Evolutionary conservation across 169 alveolate genomes (phyloP).

Genomic region (Cryptosporidium viatorum): DNA sequence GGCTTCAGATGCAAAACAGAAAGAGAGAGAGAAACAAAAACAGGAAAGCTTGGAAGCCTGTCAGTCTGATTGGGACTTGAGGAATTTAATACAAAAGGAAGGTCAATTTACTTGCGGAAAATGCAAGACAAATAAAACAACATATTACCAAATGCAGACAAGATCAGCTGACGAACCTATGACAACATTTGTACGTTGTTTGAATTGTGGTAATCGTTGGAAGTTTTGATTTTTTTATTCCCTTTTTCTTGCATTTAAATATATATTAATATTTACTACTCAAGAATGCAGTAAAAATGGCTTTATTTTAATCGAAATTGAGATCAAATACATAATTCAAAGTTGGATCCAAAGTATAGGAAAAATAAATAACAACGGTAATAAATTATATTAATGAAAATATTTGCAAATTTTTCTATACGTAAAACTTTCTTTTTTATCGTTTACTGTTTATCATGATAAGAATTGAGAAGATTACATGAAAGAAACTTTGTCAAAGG

Average conservation of each 20-base stretch:
- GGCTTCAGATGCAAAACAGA: conserved; percentile 92
- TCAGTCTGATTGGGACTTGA: conserved; percentile 95
- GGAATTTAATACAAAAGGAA: conserved; percentile 81
- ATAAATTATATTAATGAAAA: neutral
- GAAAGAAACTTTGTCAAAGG: conserved; percentile 44
- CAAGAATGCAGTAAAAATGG: neutral
- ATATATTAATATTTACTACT: neutral
- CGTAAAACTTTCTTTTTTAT: neutral
- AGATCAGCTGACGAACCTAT: conserved; percentile 98
- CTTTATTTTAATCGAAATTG: too few species aligned
- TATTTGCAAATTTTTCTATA: neutral
- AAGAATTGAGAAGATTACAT: conserved; percentile 61
- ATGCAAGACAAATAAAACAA: conserved; percentile 92
- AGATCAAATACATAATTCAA: too few species aligned
- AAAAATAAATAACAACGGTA: too few species aligned
- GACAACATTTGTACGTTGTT: conserved; percentile 97
- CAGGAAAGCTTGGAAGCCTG: conserved; percentile 90
- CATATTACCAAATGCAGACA: conserved; percentile 94
- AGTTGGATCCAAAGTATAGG: neutral
- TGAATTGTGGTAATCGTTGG: conserved; percentile 94
- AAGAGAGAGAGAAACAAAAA: conserved; percentile 83
- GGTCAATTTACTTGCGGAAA: conserved; percentile 96
- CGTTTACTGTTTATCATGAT: conserved; percentile 35
- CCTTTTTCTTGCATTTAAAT: neutral
- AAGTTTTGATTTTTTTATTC: conserved; percentile 83